These are phyloP conservation scores for Blechomonas ayalai DNA, from an alignment of 208 protist genomes.

Conservation along the genomic window DNA sequence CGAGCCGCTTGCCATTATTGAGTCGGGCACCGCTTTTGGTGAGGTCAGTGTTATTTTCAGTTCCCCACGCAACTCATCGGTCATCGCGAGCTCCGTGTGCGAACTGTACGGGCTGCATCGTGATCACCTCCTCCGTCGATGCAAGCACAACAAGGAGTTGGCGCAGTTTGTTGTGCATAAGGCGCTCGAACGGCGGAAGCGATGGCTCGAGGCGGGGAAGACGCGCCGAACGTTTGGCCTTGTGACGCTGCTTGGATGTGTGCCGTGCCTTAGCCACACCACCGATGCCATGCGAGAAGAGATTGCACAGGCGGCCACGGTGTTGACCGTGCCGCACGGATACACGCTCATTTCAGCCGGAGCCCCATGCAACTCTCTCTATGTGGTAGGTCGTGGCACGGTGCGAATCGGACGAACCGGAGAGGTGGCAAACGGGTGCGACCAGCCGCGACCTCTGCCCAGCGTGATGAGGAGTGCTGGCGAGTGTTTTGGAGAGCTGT, in stretches of 20 bases:
- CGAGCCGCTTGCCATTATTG: conserved; percentile 49
- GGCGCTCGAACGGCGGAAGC: conserved; percentile 41
- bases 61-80: conserved; percentile 65
- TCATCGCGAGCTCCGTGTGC: conserved; percentile 37
- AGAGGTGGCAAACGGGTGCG: neutral
- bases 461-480: conserved; percentile 36
- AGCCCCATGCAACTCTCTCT: conserved; percentile 54
- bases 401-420: conserved; percentile 19
- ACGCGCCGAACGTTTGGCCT: conserved; percentile 62
- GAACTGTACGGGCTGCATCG: conserved; percentile 21
- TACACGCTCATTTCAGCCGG: conserved; percentile 26
- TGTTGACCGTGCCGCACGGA: conserved; percentile 40
- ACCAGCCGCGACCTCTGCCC: neutral
- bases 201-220: conserved; percentile 65
- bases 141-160: conserved; percentile 37
- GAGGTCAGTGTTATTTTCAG: conserved; percentile 76
- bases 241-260: conserved; percentile 47
- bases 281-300: conserved; percentile 63
- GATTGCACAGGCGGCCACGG: conserved; percentile 33
- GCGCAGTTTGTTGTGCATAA: conserved; percentile 26
- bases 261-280: conserved; percentile 79
- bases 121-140: conserved; percentile 14
- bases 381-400: conserved; percentile 65
- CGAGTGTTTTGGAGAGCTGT: conserved; percentile 75
- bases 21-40: conserved; percentile 63